Percentiles rank a stretch among this genome's conserved stretches.
phyloP scores from a whole-genome alignment of 2,329 filamentous ascomycete genomes.

The Macrophomina phaseolina region DNA sequence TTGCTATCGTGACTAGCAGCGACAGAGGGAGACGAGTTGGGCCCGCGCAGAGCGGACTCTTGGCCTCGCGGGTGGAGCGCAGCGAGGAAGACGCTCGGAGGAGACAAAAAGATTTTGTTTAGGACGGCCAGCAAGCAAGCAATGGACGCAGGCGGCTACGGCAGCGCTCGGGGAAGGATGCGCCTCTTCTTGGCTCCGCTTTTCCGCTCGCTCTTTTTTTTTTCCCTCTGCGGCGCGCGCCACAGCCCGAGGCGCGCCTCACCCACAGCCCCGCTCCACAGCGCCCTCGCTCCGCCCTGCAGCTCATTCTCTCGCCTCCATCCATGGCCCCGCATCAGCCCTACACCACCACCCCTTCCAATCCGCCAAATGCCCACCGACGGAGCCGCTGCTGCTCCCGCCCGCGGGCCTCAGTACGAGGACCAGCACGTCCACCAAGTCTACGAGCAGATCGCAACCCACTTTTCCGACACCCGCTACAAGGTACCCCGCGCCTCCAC shows the following conservation, averaged over 20 bases:
- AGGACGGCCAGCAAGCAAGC: no score
- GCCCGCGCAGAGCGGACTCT: background rate
- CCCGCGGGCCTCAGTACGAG: slow-evolving; percentile 70
- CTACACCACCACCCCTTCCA: background rate
- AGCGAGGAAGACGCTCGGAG: background rate
- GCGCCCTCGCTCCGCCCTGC: background rate
- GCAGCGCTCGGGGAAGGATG: slow-evolving; percentile 16
- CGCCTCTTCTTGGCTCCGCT: background rate
- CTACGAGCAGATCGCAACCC: slow-evolving; percentile 84
- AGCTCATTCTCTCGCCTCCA: background rate
- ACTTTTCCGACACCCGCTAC: slow-evolving; percentile 81
- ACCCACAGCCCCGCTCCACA: background rate
- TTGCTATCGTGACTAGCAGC: background rate
- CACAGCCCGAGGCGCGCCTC: slow-evolving; percentile 10
- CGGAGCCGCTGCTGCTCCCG: background rate
- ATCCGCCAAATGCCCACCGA: background rate
- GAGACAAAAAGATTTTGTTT: no score
- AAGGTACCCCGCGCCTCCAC: slow-evolving; percentile 55
- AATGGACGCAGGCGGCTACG: no score
- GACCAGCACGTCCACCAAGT: slow-evolving; percentile 86
- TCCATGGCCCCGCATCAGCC: slow-evolving; percentile 6
- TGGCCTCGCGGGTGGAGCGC: background rate
- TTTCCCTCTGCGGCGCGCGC: background rate
- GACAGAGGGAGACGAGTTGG: background rate
- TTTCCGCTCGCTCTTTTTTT: slow-evolving; percentile 6